These are phyloP conservation scores for Nothophoma quercina DNA, from an alignment of 2,329 filamentous ascomycete species.

Conservation along the genomic window DNA sequence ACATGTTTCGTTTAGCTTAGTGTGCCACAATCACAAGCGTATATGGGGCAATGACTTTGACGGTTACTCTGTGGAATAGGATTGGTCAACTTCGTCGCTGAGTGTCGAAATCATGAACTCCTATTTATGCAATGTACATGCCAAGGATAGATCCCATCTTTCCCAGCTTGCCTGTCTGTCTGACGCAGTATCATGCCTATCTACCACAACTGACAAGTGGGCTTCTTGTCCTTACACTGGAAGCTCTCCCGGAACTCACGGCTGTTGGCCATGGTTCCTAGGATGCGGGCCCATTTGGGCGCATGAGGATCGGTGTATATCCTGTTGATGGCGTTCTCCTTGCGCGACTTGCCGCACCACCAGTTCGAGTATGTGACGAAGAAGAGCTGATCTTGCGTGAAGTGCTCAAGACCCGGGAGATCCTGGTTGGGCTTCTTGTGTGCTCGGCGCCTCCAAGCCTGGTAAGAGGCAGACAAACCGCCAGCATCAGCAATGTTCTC, in stretches of 20 bases:
- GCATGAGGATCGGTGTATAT: slow-evolving; percentile 72
- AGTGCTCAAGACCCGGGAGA: slow-evolving; percentile 64
- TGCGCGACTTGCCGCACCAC: slow-evolving; percentile 72
- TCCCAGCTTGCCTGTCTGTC: no score
- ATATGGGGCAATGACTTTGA: no score
- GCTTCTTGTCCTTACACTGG: slow-evolving; percentile 69
- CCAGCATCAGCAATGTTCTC: slow-evolving; percentile 78
- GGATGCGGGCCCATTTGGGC: slow-evolving; percentile 65
- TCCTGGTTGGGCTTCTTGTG: slow-evolving; percentile 56
- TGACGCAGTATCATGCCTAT: no score
- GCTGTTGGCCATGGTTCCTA: slow-evolving; percentile 71
- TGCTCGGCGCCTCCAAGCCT: slow-evolving; percentile 70
- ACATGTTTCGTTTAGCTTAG: neutral
- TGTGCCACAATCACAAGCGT: no score
- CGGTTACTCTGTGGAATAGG: no score
- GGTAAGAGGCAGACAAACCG: slow-evolving; percentile 68
- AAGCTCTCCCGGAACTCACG: slow-evolving; percentile 73
- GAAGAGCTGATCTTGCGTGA: slow-evolving; percentile 74
- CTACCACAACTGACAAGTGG: slow-evolving; percentile 76
- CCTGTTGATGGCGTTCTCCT: slow-evolving; percentile 63
- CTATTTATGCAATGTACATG: neutral
- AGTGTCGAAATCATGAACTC: no score
- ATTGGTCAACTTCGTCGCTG: no score
- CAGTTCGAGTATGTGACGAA: slow-evolving; percentile 70
- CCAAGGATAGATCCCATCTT: no score